Conservation (phyloP, 2,329 filamentous ascomycete genomes). For the Calonectria honghensis region DNA sequence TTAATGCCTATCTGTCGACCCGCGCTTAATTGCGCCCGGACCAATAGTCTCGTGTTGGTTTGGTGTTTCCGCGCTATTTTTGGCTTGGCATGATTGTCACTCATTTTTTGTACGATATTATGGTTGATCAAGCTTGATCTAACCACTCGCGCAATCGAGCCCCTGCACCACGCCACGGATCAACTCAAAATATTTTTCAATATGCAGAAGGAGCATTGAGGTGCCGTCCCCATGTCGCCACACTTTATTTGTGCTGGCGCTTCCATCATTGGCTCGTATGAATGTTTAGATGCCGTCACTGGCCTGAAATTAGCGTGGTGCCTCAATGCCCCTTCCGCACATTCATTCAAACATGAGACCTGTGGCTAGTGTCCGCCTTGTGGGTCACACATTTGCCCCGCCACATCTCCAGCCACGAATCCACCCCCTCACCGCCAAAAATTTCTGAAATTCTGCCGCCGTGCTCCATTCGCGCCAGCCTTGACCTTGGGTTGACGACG, state of each 20-base stretch:
- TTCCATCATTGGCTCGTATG: too few relatives aligned
- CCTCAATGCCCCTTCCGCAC: too few relatives aligned
- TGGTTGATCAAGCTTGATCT: not conserved
- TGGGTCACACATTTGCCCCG: not conserved
- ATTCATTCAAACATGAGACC: too few relatives aligned
- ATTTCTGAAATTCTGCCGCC: slow-evolving; percentile 61
- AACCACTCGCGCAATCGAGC: slow-evolving; percentile 1
- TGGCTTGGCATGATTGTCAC: slow-evolving; percentile 19
- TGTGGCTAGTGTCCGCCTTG: not conserved
- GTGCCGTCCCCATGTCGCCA: too few relatives aligned
- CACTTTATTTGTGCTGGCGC: too few relatives aligned
- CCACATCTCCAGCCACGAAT: slow-evolving; percentile 43
- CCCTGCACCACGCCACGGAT: not conserved
- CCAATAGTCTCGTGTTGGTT: slow-evolving; percentile 20
- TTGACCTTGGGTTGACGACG: slow-evolving; percentile 9
- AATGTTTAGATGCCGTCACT: too few relatives aligned
- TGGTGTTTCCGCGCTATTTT: slow-evolving; percentile 15
- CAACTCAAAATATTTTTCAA: not conserved
- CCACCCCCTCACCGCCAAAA: slow-evolving; percentile 61
- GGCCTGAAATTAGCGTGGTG: too few relatives aligned
- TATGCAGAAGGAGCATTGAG: too few relatives aligned
- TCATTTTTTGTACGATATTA: slow-evolving; percentile 3
- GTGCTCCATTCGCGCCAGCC: slow-evolving; percentile 13
- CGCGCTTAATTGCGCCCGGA: slow-evolving; percentile 5
- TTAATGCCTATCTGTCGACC: not conserved